These are phyloP conservation scores for Lachancea meyersii DNA, from an alignment of 805 yeast genomes.

Conservation along the genomic window DNA sequence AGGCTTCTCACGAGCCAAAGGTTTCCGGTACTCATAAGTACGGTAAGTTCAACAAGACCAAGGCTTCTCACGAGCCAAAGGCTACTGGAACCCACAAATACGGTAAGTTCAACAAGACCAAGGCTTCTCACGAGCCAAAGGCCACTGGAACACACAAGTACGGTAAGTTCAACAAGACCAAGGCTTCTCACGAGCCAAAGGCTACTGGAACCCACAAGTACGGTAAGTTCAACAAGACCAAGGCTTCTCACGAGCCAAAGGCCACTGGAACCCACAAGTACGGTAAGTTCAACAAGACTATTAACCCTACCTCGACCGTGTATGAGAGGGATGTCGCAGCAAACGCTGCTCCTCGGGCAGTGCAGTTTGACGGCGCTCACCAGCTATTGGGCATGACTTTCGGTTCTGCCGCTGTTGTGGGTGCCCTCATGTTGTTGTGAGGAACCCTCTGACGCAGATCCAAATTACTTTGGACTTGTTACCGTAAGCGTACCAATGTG, in stretches of 20 bases:
- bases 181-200: slow-evolving; percentile 27
- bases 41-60: slow-evolving; percentile 48
- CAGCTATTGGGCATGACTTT: slow-evolving; percentile 31
- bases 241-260: slow-evolving; percentile 25
- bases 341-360: slow-evolving; percentile 13
- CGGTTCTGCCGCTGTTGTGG: slow-evolving; percentile 47
- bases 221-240: slow-evolving; percentile 48
- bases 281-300: slow-evolving; percentile 47
- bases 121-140: slow-evolving; percentile 39
- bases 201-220: slow-evolving; percentile 43
- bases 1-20: slow-evolving; percentile 26
- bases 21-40: slow-evolving; percentile 48
- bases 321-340: slow-evolving; percentile 14
- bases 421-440: slow-evolving; percentile 43
- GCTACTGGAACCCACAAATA: slow-evolving; percentile 49
- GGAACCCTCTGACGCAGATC: neutral
- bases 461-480: slow-evolving; percentile 2
- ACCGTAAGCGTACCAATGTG: neutral
- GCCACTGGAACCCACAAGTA: slow-evolving; percentile 49
- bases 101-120: slow-evolving; percentile 49
- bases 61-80: slow-evolving; percentile 25
- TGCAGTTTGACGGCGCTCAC: slow-evolving; percentile 20
- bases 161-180: slow-evolving; percentile 48
- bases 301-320: slow-evolving; percentile 26
- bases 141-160: slow-evolving; percentile 50